Base-by-base conservation (phyloP, 768 basidiomycete species). In the Termitomyces sp. region DNA sequence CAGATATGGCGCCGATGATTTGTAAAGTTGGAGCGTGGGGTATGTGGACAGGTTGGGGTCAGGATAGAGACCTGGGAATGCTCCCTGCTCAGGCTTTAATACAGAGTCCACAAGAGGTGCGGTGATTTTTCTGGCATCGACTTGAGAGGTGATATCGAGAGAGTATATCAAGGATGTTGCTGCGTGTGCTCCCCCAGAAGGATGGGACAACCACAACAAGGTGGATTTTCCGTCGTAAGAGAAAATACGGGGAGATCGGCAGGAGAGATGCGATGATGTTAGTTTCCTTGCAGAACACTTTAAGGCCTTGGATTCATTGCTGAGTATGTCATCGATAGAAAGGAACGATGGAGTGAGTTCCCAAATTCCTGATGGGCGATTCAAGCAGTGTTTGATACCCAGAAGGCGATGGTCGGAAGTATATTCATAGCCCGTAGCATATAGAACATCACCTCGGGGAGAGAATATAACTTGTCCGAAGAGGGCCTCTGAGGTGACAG, bases 21-120 rank as follows among this genome's bases (percentile, higher is more conserved):
- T 57, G 14, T 55, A 42, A 8, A 69, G 54, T 5, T 60, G 53
- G 17, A 84, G 61, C 65, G 82, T 81, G 0, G 84, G 79, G 2
- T 68, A 70, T 0, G 73, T 45, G 0, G 79, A 70, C 17, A 89
- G 72, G 62, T 79, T 80, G 61, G 73, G 77, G 17, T 82, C 75
- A 5, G 83, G 77, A 63, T 85, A 91, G 1, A 91, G 71, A 0
- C 89, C 89, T 0, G 88, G 89, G 70, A 89, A 91, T 0, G 73
- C 77, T 40, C 68, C 68, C 3, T 63, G 42, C 3, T 66, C 65
- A 0, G 80, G 75, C 32, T 80, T 77, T 49, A 74, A 70, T 3
- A 84, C 76, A 2, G 73, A 65, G 9, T 78, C 78, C 1, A 86
- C 76, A 2, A 86, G 68, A 2, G 69, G 68, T 17, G 65, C 40